Conservation (phyloP, 2,329 filamentous ascomycete species). For the Aureobasidium musti region DNA sequence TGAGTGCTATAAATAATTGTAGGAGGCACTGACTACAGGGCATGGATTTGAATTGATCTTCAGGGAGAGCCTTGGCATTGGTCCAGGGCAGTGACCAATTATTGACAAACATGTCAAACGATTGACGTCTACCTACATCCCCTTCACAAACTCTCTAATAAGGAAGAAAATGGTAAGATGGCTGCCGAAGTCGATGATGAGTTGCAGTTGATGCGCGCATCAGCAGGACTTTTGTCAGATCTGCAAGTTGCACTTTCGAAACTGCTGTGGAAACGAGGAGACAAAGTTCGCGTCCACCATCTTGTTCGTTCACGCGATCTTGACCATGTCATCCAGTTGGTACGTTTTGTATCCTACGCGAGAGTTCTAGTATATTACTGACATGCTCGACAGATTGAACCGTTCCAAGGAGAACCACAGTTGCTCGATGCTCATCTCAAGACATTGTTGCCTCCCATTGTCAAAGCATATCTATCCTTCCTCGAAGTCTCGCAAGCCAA, state of each 20-base stretch:
- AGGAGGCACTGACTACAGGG: no score
- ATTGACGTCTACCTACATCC: neutral
- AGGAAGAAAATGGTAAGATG: neutral
- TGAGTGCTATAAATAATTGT: no score
- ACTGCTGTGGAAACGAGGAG: slow-evolving; percentile 43
- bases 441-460: slow-evolving; percentile 70
- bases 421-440: slow-evolving; percentile 83
- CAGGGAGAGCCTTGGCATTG: neutral
- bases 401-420: slow-evolving; percentile 94
- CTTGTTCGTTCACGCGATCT: slow-evolving; percentile 46
- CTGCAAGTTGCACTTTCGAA: slow-evolving; percentile 49
- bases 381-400: slow-evolving; percentile 61
- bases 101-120: neutral
- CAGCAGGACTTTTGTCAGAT: slow-evolving; percentile 40
- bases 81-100: neutral
- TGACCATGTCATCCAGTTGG: slow-evolving; percentile 43
- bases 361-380: neutral
- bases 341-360: slow-evolving; percentile 30
- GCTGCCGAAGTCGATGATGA: slow-evolving; percentile 44
- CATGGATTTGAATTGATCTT: neutral
- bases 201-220: slow-evolving; percentile 49
- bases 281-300: slow-evolving; percentile 40
- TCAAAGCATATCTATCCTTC: slow-evolving; percentile 72
- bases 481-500: slow-evolving; percentile 47
- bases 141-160: neutral